phyloP scores from a whole-genome alignment of 2,329 filamentous ascomycete genomes.

The Stemphylium vesicarium region DNA sequence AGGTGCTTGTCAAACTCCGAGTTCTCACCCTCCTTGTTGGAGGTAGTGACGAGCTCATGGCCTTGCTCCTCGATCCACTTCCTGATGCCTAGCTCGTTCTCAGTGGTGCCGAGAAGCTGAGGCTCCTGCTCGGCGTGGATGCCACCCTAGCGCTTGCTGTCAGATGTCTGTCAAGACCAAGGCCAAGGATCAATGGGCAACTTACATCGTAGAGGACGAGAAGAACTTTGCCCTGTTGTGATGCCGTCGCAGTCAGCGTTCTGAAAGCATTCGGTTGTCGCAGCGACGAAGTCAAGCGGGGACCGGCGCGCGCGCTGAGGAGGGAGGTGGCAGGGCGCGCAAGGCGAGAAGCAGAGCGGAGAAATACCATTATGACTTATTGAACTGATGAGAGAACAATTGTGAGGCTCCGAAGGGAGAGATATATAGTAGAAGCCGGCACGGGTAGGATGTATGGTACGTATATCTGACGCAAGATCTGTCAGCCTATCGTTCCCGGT shows the following conservation, averaged over 20 bases:
- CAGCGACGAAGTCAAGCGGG: conserved; percentile 52
- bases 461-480: conserved; percentile 36
- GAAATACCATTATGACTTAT: conserved; percentile 63
- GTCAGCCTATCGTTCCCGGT: conserved; percentile 25
- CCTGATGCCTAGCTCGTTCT: conserved; percentile 97
- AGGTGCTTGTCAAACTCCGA: conserved; percentile 95
- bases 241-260: conserved; percentile 69
- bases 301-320: conserved; percentile 54
- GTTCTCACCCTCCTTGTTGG: conserved; percentile 93
- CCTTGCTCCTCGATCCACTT: conserved; percentile 98
- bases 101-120: conserved; percentile 87
- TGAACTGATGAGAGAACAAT: conserved; percentile 23
- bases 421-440: conserved; percentile 32
- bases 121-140: conserved; percentile 90
- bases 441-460: conserved; percentile 24
- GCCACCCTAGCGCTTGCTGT: conserved; percentile 62
- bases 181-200: conserved; percentile 28
- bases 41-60: conserved; percentile 95
- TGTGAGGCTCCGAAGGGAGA: conserved; percentile 19
- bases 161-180: conserved; percentile 19
- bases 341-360: conserved; percentile 65
- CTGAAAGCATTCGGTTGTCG: conserved; percentile 60
- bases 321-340: conserved; percentile 62
- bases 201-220: conserved; percentile 89
- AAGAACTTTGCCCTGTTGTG: conserved; percentile 91